Evolutionary conservation across 2,329 filamentous ascomycete genomes (phyloP).

Genomic region (Taxawa tesnikishii): DNA sequence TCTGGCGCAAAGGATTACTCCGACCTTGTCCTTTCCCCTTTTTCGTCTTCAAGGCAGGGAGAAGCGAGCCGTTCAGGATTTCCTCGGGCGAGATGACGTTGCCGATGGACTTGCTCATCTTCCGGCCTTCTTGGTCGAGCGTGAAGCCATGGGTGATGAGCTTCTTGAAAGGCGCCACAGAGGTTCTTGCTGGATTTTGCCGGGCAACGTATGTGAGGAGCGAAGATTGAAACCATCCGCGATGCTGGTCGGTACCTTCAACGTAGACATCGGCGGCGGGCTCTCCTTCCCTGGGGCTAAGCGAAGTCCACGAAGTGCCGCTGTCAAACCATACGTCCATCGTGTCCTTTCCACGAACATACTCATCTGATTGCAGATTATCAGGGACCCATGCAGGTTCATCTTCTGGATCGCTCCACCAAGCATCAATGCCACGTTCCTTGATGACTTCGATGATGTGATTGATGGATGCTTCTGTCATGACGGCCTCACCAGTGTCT

Average conservation of each 20-base stretch:
- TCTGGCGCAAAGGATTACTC: neutral
- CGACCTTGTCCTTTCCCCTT: constrained; percentile 2
- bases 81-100: constrained; percentile 72
- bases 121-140: constrained; percentile 77
- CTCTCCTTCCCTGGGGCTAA: constrained; percentile 23
- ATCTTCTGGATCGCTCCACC: constrained; percentile 75
- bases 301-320: constrained; percentile 74
- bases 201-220: constrained; percentile 73
- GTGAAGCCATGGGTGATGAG: constrained; percentile 96
- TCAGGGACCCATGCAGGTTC: constrained; percentile 67
- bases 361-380: constrained; percentile 44
- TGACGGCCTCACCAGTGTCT: constrained; percentile 50
- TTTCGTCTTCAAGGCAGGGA: constrained; percentile 52
- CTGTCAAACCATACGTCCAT: constrained; percentile 99
- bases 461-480: constrained; percentile 65
- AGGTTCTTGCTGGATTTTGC: constrained; percentile 27
- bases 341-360: constrained; percentile 73
- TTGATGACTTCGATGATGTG: constrained; percentile 75
- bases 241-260: constrained; percentile 90
- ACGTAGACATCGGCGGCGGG: constrained; percentile 72
- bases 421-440: constrained; percentile 72
- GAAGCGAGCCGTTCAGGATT: constrained; percentile 72
- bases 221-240: constrained; percentile 97
- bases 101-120: constrained; percentile 96
- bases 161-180: constrained; percentile 63